Conservation (phyloP, 1,284 basidiomycete genomes). For the Bjerkandera adusta region DNA sequence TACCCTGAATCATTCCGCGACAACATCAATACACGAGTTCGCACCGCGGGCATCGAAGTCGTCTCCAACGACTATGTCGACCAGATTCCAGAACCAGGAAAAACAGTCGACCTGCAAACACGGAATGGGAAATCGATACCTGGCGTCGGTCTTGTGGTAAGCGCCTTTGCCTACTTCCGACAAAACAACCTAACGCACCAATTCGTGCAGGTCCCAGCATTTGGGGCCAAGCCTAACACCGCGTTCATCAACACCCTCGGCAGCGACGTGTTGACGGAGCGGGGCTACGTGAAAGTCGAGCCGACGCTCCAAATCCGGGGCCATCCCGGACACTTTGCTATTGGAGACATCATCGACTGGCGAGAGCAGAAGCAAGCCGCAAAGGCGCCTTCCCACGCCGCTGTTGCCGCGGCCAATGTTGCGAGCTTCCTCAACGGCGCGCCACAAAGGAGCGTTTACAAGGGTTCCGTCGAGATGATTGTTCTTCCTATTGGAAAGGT, state of each 20-base stretch:
- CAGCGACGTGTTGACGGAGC: constrained; percentile 36
- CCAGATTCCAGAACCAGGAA: constrained; percentile 30
- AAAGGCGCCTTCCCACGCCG: constrained; percentile 44
- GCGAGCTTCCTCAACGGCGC: constrained; percentile 39
- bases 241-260: constrained; percentile 44
- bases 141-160: constrained; percentile 56
- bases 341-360: constrained; percentile 59
- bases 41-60: constrained; percentile 45
- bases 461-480: constrained; percentile 51
- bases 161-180: constrained; percentile 20
- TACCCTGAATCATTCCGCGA: constrained; percentile 59
- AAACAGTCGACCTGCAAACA: constrained; percentile 41
- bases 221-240: constrained; percentile 51
- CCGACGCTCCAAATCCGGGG: constrained; percentile 49
- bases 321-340: constrained; percentile 52
- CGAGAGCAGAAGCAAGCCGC: constrained; percentile 56
- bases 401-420: constrained; percentile 46
- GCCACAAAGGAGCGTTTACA: constrained; percentile 41
- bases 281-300: constrained; percentile 46
- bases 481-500: constrained; percentile 61
- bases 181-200: not conserved
- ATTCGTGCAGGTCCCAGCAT: constrained; percentile 42
- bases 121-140: constrained; percentile 47
- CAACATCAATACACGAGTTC: constrained; percentile 40
- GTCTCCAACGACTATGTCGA: constrained; percentile 57